Evolutionary conservation across 306 rosid species (phyloP), one percentile per base, ranked within the genome.

Genomic region (Canavalia ensiformis): DNA sequence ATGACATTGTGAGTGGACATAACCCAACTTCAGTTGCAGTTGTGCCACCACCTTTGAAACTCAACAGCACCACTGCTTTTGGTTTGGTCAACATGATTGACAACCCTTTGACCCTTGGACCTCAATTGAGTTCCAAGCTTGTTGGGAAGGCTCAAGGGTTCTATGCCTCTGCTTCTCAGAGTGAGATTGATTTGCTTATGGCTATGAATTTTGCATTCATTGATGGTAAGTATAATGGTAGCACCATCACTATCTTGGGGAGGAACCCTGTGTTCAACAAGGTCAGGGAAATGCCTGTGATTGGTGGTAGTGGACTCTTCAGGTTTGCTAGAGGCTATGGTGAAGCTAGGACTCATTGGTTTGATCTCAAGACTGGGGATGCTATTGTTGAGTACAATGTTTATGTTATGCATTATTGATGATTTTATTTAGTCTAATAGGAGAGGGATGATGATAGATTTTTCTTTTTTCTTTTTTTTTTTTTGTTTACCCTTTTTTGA

Each of bases 231-330:
- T 92, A 94, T 50, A 94, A 90, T 41, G 98, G 97, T 0, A 94
- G 98, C 78, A 86, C 88, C 6, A 41, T 92, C 35, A 87, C 93
- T 0, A 65, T 92, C 3, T 31, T 94, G 68, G 98, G 98, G 2
- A 83, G 96, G 78, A 92, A 92, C 68, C 74, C 82, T 0, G 85
- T 91, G 0, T 69, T 85, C 59, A 3, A 86, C 1, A 85, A 78
- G 33, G 88, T 85, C 3, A 88, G 97, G 66, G 97, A 92, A 62
- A 85, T 94, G 97, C 94, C 97, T 4, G 92, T 92, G 66, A 80
- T 91, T 39, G 94, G 97, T 8, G 97, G 98, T 0, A 91, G 93
- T 62, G 97, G 98, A 0, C 85, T 90, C 44, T 94, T 94, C 86
- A 52, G 97, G 31, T 91, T 94, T 79, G 92, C 97, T 0, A 84